Conservation (phyloP, 2,329 filamentous ascomycete genomes). For the Cryoendolithus antarcticus region DNA sequence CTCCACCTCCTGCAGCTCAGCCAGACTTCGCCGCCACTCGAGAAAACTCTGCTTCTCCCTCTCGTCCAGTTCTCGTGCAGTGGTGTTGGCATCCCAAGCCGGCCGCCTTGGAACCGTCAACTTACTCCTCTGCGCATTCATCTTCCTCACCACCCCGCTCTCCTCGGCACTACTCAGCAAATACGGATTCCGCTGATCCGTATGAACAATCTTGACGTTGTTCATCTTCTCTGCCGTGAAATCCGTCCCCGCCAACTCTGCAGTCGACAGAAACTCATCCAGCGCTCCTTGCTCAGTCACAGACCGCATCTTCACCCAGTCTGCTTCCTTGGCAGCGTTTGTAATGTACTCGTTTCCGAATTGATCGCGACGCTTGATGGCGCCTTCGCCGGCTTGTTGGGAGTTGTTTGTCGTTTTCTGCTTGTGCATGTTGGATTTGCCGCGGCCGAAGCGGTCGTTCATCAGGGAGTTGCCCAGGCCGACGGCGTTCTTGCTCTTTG, state of each 20-base stretch:
- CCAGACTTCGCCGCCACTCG: constrained; percentile 78
- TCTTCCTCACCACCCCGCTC: constrained; percentile 63
- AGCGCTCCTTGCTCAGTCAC: constrained; percentile 93
- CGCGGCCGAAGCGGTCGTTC: constrained; percentile 96
- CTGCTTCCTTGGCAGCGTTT: constrained; percentile 77
- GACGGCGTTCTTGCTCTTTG: constrained; percentile 91
- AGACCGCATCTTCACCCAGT: constrained; percentile 99
- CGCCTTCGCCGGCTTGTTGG: constrained; percentile 40
- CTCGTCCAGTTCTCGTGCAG: constrained; percentile 65
- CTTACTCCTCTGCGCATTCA: constrained; percentile 63
- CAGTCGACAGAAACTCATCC: constrained; percentile 91
- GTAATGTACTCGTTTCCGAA: constrained; percentile 59
- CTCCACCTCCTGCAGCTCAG: constrained; percentile 85
- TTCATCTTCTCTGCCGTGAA: constrained; percentile 99
- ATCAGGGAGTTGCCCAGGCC: constrained; percentile 95
- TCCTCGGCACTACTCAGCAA: constrained; percentile 78
- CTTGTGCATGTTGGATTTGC: constrained; percentile 72
- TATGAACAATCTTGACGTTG: constrained; percentile 97
- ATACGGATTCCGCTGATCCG: constrained; percentile 91
- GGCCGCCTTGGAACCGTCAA: constrained; percentile 85
- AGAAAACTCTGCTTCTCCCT: constrained; percentile 71
- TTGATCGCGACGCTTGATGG: constrained; percentile 27
- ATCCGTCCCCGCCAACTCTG: constrained; percentile 93
- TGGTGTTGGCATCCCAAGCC: constrained; percentile 76
- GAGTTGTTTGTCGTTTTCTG: constrained; percentile 54